Conservation (phyloP, 345 rosid genomes). For the Syzygium oleosum region DNA sequence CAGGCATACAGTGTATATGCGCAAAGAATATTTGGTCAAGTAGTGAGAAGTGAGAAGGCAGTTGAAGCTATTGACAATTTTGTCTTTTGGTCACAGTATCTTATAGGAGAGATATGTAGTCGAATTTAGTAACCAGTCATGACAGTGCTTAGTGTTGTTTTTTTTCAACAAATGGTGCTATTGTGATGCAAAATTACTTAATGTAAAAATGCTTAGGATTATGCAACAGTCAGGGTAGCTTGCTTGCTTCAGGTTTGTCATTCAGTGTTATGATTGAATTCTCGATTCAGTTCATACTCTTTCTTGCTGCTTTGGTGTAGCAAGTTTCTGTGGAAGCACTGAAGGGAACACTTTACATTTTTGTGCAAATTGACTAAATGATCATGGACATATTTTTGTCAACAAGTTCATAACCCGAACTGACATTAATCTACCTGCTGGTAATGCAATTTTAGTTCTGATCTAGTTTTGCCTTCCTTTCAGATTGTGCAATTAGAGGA, state of each 20-base stretch:
- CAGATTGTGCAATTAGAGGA: slow-evolving; percentile 56
- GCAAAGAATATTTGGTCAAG: background rate
- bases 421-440: background rate
- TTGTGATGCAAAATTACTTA: background rate
- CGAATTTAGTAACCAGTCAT: background rate
- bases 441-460: background rate
- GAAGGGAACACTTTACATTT: background rate
- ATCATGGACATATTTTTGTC: background rate
- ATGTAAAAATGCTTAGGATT: background rate
- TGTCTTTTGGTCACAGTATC: background rate
- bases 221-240: background rate
- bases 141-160: background rate
- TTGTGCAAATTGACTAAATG: background rate
- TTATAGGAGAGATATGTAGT: background rate
- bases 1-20: background rate
- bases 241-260: background rate
- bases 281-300: background rate
- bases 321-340: background rate
- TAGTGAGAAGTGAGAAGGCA: background rate
- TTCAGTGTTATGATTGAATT: background rate
- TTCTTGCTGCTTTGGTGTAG: background rate
- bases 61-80: background rate
- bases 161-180: background rate
- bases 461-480: background rate
- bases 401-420: background rate